These are phyloP conservation scores for Aegilops sharonensis DNA, from an alignment of 176 grass and related monocot genomes.

Conservation along the genomic window DNA sequence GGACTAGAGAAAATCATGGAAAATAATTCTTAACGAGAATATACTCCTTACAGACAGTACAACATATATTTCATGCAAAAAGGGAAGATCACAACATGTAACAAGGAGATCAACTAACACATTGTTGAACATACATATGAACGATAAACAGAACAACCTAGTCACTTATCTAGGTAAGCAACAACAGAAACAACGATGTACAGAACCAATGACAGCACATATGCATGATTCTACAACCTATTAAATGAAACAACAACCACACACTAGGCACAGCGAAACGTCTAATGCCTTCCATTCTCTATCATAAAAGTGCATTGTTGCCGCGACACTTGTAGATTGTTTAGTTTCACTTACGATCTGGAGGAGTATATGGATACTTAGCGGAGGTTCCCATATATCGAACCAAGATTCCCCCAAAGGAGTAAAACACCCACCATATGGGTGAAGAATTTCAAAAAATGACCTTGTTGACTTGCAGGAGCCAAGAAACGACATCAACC, in stretches of 20 bases:
- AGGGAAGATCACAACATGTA: neutral
- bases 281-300: neutral
- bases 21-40: neutral
- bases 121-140: neutral
- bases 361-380: constrained; percentile 1
- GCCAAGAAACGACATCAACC: constrained; percentile 18
- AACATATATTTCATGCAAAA: too few species aligned
- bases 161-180: neutral
- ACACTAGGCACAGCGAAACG: neutral
- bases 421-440: neutral
- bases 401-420: neutral
- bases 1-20: constrained; percentile 14
- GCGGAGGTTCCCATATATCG: neutral
- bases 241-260: neutral
- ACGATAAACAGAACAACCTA: neutral
- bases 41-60: neutral
- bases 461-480: too few species aligned
- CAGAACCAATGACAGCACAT: neutral
- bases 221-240: neutral
- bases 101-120: neutral
- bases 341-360: neutral
- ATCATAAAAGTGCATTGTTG: neutral
- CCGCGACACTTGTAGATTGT: neutral
- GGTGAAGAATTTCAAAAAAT: too few species aligned
- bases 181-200: neutral